Conservation (phyloP, 495 filamentous ascomycete genomes). For the Sordaria brevicollis region DNA sequence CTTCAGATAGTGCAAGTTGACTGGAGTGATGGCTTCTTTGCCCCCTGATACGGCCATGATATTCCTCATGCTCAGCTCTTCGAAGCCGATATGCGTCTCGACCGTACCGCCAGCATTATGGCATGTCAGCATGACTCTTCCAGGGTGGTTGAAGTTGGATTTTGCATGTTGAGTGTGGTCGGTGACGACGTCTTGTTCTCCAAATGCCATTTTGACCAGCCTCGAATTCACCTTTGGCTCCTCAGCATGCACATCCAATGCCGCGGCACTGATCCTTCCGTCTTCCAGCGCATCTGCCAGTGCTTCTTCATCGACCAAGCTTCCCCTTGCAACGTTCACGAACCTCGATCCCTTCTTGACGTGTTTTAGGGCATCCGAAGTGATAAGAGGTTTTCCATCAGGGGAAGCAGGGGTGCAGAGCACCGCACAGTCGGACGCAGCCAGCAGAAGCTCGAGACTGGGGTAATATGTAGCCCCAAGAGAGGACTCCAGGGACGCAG, state of each 20-base stretch:
- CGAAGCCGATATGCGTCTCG: slow-evolving; percentile 63
- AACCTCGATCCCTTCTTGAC: slow-evolving; percentile 51
- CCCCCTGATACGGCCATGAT: slow-evolving; percentile 49
- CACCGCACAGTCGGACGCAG: slow-evolving; percentile 51
- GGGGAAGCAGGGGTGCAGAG: slow-evolving; percentile 54
- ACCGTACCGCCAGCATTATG: slow-evolving; percentile 67
- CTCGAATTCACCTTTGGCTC: slow-evolving; percentile 43
- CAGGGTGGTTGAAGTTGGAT: slow-evolving; percentile 1
- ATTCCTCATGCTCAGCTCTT: slow-evolving; percentile 64
- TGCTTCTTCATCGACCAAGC: slow-evolving; percentile 59
- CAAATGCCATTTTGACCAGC: slow-evolving; percentile 34
- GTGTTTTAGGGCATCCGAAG: slow-evolving; percentile 33
- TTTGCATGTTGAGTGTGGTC: too few relatives aligned
- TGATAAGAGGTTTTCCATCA: slow-evolving; percentile 46
- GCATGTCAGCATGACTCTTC: slow-evolving; percentile 48
- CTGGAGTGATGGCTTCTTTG: slow-evolving; percentile 49
- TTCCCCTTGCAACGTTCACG: slow-evolving; percentile 65
- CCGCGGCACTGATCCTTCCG: slow-evolving; percentile 42
- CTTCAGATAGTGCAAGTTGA: slow-evolving; percentile 48
- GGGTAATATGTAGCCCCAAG: slow-evolving; percentile 42
- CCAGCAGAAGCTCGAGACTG: slow-evolving; percentile 43
- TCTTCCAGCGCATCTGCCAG: slow-evolving; percentile 51
- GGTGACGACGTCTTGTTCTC: neutral
- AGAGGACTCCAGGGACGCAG: slow-evolving; percentile 26
- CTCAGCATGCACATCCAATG: slow-evolving; percentile 57